phyloP scores from a whole-genome alignment of 495 filamentous ascomycete species.

The Evernia prunastri region DNA sequence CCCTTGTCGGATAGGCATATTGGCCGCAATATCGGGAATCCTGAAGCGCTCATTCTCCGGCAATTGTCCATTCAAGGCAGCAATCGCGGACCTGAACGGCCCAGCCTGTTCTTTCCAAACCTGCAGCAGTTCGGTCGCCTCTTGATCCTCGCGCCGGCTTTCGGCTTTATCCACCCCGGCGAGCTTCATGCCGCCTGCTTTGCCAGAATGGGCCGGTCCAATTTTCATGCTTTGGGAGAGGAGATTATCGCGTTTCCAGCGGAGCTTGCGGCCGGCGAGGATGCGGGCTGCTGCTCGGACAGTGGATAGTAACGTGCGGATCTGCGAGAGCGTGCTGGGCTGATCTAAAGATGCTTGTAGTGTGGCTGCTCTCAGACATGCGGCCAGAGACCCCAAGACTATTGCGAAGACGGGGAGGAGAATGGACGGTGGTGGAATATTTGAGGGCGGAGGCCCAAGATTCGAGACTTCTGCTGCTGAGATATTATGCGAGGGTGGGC shows the following conservation, averaged over 20 bases:
- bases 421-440: constrained; percentile 81
- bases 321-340: constrained; percentile 7
- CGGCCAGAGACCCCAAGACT: constrained; percentile 47
- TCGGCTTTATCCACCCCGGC: constrained; percentile 74
- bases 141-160: constrained; percentile 74
- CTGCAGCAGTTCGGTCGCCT: constrained; percentile 68
- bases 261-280: constrained; percentile 74
- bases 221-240: constrained; percentile 88
- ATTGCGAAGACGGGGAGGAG: constrained; percentile 68
- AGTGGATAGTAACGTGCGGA: constrained; percentile 47
- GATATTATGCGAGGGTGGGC: not conserved
- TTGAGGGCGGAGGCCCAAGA: constrained; percentile 58
- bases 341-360: not conserved
- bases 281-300: constrained; percentile 67
- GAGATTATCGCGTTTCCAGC: constrained; percentile 83
- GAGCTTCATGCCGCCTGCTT: constrained; percentile 79
- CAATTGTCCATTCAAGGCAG: constrained; percentile 31
- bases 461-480: not conserved
- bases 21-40: constrained; percentile 64
- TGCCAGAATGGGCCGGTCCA: constrained; percentile 55
- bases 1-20: constrained; percentile 51
- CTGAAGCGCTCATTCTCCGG: constrained; percentile 35
- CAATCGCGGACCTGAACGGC: constrained; percentile 34
- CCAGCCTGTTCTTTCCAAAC: constrained; percentile 67
- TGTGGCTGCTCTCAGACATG: constrained; percentile 10